Evolutionary conservation across 2,329 filamentous ascomycete species (phyloP).

Genomic region (Bipolaris zeicola): DNA sequence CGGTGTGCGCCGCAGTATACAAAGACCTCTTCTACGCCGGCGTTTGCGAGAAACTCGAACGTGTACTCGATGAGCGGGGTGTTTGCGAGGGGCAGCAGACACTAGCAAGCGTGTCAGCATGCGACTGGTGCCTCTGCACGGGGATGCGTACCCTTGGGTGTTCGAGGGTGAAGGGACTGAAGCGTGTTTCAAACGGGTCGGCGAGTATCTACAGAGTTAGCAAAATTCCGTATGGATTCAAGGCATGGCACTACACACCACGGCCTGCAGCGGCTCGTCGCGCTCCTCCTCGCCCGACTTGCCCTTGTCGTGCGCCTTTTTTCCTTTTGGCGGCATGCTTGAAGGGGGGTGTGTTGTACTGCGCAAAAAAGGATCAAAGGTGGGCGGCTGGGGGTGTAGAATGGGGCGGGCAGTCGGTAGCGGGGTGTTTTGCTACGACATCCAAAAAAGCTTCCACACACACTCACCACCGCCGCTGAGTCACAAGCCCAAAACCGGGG

Average conservation of each 20-base stretch:
- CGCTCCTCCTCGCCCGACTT: constrained; percentile 61
- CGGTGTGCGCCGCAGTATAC: constrained; percentile 90
- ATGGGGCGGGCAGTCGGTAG: constrained; percentile 17
- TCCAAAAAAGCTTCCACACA: constrained; percentile 17
- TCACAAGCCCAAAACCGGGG: constrained; percentile 19
- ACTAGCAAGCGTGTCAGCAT: constrained; percentile 59
- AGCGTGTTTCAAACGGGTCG: constrained; percentile 93
- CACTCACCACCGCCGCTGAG: constrained; percentile 19
- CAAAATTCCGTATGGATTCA: constrained; percentile 2
- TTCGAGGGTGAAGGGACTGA: constrained; percentile 86
- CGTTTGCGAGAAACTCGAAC: constrained; percentile 92
- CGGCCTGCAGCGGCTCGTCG: constrained; percentile 67
- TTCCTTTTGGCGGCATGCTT: constrained; percentile 56
- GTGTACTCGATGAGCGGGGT: constrained; percentile 97
- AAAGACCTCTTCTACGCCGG: constrained; percentile 91
- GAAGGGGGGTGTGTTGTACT: background rate
- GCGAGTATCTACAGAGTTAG: constrained; percentile 71
- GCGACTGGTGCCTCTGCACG: background rate
- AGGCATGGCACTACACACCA: constrained; percentile 53
- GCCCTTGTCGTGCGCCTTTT: constrained; percentile 50
- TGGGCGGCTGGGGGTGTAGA: constrained; percentile 11
- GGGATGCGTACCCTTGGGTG: constrained; percentile 73
- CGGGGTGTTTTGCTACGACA: constrained; percentile 15
- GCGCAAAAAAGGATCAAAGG: constrained; percentile 7
- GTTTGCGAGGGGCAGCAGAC: constrained; percentile 90